These are phyloP conservation scores for Prosopis cineraria DNA, from an alignment of 306 rosid species.

Conservation along the genomic window DNA sequence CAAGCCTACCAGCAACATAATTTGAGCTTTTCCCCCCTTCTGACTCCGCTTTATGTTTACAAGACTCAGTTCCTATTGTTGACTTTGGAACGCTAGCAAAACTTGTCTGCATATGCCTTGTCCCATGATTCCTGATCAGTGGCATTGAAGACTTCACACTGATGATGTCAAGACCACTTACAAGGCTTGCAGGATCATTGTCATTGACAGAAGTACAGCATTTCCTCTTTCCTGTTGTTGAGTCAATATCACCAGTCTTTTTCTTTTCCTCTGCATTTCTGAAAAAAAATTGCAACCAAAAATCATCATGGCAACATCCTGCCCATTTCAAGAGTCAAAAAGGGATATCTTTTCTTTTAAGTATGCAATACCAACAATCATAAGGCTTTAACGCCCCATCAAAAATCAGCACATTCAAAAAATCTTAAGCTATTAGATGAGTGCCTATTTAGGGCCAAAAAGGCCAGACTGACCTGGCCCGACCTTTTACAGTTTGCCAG, in stretches of 20 bases:
- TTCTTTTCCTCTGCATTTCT: conserved; percentile 57
- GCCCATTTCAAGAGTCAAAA: conserved; percentile 8
- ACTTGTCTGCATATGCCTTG: conserved; percentile 26
- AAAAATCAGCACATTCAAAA: background rate
- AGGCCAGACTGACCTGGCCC: background rate
- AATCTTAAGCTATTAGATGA: background rate
- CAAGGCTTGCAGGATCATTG: conserved; percentile 31
- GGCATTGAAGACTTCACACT: conserved; percentile 28
- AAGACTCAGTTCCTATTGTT: conserved; percentile 15
- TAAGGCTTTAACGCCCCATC: conserved; percentile 8
- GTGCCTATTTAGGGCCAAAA: background rate
- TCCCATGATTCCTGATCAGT: conserved; percentile 29
- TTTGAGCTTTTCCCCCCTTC: conserved; percentile 37
- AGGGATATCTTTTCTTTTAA: conserved; percentile 12
- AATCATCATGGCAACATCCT: conserved; percentile 17
- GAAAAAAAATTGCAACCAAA: conserved; percentile 40
- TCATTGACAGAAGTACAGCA: conserved; percentile 34
- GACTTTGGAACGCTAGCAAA: conserved; percentile 37
- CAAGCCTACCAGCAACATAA: conserved; percentile 34
- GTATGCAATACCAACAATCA: conserved; percentile 8
- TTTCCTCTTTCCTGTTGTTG: conserved; percentile 38
- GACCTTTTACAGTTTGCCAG: background rate
- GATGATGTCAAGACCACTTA: conserved; percentile 33
- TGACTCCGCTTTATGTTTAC: conserved; percentile 24
- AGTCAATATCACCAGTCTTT: conserved; percentile 40